A percentile compares a stretch with the other conserved stretches of the same genome.
Conservation (phyloP, 306 rosid species). For the Cicer chorassanicum region DNA sequence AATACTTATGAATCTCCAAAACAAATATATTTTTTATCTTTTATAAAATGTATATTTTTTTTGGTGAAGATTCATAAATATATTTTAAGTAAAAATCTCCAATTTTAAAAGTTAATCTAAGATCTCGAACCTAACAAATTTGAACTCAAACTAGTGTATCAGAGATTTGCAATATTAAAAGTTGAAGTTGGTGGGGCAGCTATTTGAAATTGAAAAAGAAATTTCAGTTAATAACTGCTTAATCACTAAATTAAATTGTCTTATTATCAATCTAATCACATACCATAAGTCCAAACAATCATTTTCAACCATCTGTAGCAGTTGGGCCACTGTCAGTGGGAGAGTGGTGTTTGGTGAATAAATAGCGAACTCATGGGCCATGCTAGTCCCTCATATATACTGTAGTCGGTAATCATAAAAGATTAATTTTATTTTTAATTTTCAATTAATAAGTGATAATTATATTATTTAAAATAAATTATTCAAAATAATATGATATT, state of each 20-base stretch:
- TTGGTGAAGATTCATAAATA: not conserved
- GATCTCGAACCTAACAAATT: not conserved
- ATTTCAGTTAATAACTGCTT: slow-evolving; percentile 42
- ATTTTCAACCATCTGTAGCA: not conserved
- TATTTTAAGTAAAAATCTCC: not conserved
- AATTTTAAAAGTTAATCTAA: not conserved
- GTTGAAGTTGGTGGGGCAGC: slow-evolving; percentile 28
- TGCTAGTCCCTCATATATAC: no score
- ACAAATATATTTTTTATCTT: not conserved
- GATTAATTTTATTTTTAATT: no score
- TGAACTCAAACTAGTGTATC: not conserved
- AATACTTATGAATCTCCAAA: not conserved
- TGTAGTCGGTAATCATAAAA: no score
- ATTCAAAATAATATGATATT: no score
- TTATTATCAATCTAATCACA: slow-evolving; percentile 45
- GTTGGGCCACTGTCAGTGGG: slow-evolving; percentile 11
- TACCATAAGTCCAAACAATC: slow-evolving; percentile 22
- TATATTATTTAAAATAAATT: no score
- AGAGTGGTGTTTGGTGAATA: slow-evolving; percentile 22
- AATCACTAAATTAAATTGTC: slow-evolving; percentile 48
- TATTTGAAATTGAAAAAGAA: slow-evolving; percentile 37
- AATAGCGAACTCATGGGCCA: slow-evolving; percentile 17
- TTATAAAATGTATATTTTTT: not conserved
- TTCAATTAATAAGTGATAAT: no score
- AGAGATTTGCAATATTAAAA: no score